These are phyloP conservation scores for Penicillium sp. DNA, from an alignment of 2,329 filamentous ascomycete species.

Conservation along the genomic window DNA sequence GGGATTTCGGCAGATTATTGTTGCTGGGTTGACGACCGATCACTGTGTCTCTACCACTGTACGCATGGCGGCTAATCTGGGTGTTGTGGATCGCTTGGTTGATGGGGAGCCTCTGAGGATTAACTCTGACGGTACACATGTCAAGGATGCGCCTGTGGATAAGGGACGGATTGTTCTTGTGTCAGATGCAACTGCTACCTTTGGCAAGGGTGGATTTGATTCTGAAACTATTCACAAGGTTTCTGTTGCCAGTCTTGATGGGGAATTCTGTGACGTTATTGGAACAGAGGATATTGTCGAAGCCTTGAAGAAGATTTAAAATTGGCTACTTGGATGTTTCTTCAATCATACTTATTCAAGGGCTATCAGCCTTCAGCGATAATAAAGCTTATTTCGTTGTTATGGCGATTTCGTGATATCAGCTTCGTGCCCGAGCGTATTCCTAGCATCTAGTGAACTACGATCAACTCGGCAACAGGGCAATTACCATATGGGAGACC, in stretches of 20 bases:
- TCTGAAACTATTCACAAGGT: constrained; percentile 49
- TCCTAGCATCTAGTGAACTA: too few species aligned
- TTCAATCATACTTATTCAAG: neutral
- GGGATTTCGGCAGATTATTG: constrained; percentile 39
- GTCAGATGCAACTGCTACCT: constrained; percentile 50
- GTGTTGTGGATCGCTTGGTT: constrained; percentile 38
- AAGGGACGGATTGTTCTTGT: constrained; percentile 44
- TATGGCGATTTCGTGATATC: too few species aligned
- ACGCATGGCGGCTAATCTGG: constrained; percentile 50
- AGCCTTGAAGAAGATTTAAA: constrained; percentile 19
- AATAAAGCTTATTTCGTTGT: too few species aligned
- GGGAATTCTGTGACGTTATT: constrained; percentile 47
- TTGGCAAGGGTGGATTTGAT: constrained; percentile 44
- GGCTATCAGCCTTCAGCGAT: too few species aligned
- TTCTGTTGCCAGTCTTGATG: constrained; percentile 46
- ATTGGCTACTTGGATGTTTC: neutral
- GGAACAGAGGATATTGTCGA: constrained; percentile 39
- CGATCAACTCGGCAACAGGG: too few species aligned
- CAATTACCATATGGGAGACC: neutral
- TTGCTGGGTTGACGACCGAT: constrained; percentile 49
- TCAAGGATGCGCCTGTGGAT: constrained; percentile 19
- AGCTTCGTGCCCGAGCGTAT: too few species aligned
- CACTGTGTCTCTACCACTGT: constrained; percentile 52
- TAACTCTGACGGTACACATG: constrained; percentile 21
- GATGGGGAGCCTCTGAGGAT: constrained; percentile 15